A percentile compares a stretch with the other conserved stretches of the same genome.
phyloP scores from a whole-genome alignment of 176 grass and related monocot genomes.

The Pharus latifolius region DNA sequence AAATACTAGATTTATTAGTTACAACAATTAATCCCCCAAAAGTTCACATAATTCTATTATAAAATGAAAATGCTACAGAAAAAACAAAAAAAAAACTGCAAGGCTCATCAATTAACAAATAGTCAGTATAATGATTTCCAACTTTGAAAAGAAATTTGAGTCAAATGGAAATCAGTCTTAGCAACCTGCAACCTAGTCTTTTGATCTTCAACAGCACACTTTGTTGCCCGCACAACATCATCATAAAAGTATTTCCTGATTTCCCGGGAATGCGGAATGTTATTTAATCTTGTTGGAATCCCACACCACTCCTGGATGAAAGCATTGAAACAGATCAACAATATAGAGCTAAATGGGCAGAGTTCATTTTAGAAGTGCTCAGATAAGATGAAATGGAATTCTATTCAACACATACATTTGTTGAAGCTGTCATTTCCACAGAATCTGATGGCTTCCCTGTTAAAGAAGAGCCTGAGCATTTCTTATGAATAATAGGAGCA shows the following conservation, averaged over 20 bases:
- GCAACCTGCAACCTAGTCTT: slow-evolving; percentile 73
- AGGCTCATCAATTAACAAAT: background rate
- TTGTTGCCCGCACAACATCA: slow-evolving; percentile 60
- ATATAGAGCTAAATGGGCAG: background rate
- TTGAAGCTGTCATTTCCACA: slow-evolving; percentile 23
- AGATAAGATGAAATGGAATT: slow-evolving; percentile 8
- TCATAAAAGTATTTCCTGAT: slow-evolving; percentile 88
- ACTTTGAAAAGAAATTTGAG: background rate
- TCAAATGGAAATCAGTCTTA: slow-evolving; percentile 5
- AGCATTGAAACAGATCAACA: slow-evolving; percentile 3
- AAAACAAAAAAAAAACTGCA: background rate
- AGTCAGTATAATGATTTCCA: background rate
- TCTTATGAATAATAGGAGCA: background rate
- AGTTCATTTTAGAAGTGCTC: background rate
- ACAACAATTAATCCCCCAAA: background rate
- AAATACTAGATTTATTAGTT: background rate
- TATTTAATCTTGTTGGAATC: slow-evolving; percentile 94
- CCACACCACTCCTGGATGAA: slow-evolving; percentile 61
- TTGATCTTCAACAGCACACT: slow-evolving; percentile 77
- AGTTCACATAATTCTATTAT: background rate
- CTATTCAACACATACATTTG: slow-evolving; percentile 46
- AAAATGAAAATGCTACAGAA: background rate
- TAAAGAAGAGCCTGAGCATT: slow-evolving; percentile 20
- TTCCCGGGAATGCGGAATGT: slow-evolving; percentile 95
- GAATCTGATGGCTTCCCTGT: slow-evolving; percentile 54